Evolutionary conservation across 2,329 filamentous ascomycete genomes (phyloP).

Genomic region (Bisporella sp.): DNA sequence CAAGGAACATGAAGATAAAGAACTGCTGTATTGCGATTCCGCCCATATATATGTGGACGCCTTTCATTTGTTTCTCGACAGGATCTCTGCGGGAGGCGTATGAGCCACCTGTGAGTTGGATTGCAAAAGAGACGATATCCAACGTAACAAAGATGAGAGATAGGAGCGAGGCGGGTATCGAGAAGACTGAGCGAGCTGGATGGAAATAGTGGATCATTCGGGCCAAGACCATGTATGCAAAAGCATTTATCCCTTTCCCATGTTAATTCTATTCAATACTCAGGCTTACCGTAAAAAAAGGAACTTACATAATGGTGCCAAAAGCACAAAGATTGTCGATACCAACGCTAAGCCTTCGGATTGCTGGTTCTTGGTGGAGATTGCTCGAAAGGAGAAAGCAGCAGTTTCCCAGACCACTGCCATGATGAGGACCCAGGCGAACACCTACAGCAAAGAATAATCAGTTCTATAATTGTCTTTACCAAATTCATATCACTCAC

Average conservation of each 20-base stretch:
- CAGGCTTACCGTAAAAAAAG: neutral
- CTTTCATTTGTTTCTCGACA: slow-evolving; percentile 4
- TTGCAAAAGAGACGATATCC: slow-evolving; percentile 31
- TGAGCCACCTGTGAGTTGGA: slow-evolving; percentile 24
- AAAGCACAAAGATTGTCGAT: slow-evolving; percentile 35
- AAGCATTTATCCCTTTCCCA: slow-evolving; percentile 18
- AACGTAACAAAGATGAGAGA: slow-evolving; percentile 37
- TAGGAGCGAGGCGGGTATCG: slow-evolving; percentile 26
- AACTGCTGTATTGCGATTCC: slow-evolving; percentile 19
- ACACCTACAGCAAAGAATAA: slow-evolving; percentile 18
- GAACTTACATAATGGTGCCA: slow-evolving; percentile 19
- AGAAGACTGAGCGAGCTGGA: slow-evolving; percentile 26
- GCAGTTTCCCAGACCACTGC: slow-evolving; percentile 33
- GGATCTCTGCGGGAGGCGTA: slow-evolving; percentile 6
- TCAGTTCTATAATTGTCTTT: too few species aligned
- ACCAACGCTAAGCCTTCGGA: slow-evolving; percentile 24
- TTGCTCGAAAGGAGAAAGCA: slow-evolving; percentile 31
- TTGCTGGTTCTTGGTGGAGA: slow-evolving; percentile 34
- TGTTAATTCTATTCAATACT: slow-evolving; percentile 1
- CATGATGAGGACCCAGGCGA: slow-evolving; percentile 37
- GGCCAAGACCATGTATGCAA: slow-evolving; percentile 22
- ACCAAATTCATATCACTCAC: too few species aligned
- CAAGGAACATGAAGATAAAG: slow-evolving; percentile 17
- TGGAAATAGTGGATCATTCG: slow-evolving; percentile 24
- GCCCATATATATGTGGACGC: slow-evolving; percentile 15